Evolutionary conservation across 306 rosid species (phyloP).

Genomic region (Prunus dulcis): DNA sequence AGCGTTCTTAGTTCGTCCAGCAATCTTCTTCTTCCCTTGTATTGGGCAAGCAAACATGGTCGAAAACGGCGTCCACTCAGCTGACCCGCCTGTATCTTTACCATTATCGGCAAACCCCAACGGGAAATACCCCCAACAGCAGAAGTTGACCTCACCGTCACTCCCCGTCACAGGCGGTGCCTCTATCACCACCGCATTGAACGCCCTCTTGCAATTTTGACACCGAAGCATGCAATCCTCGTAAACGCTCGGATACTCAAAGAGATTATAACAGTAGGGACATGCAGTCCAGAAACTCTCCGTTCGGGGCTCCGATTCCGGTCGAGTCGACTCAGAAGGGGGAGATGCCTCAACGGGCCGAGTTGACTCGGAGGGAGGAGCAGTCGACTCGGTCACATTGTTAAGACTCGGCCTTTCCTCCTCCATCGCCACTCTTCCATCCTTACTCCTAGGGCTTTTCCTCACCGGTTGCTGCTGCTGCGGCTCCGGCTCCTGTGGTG

Average conservation of each 20-base stretch:
- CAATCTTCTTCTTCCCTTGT: constrained; percentile 21
- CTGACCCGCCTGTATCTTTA: constrained; percentile 29
- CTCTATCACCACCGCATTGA: constrained; percentile 54
- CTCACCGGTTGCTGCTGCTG: constrained; percentile 29
- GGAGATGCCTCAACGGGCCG: not conserved
- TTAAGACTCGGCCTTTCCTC: constrained; percentile 41
- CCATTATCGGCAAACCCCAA: constrained; percentile 51
- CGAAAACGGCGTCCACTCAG: constrained; percentile 75
- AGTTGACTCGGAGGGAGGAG: not conserved
- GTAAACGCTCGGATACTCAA: constrained; percentile 65
- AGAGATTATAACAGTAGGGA: constrained; percentile 76
- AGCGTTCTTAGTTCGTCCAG: constrained; percentile 7
- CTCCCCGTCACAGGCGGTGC: constrained; percentile 51
- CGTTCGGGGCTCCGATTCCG: not conserved
- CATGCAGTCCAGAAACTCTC: constrained; percentile 90
- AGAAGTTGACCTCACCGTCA: constrained; percentile 34
- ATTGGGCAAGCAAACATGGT: constrained; percentile 58
- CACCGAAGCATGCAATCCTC: constrained; percentile 80
- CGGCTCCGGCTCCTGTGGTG: not conserved
- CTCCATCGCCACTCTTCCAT: constrained; percentile 19
- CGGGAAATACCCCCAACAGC: constrained; percentile 81
- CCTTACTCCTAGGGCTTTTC: constrained; percentile 36
- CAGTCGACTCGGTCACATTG: constrained; percentile 37
- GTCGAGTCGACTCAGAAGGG: constrained; percentile 10
- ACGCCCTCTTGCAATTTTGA: constrained; percentile 75